Evolutionary conservation across 352 stramenopile genomes (phyloP).

Genomic region (Phytophthora pluvialis): DNA sequence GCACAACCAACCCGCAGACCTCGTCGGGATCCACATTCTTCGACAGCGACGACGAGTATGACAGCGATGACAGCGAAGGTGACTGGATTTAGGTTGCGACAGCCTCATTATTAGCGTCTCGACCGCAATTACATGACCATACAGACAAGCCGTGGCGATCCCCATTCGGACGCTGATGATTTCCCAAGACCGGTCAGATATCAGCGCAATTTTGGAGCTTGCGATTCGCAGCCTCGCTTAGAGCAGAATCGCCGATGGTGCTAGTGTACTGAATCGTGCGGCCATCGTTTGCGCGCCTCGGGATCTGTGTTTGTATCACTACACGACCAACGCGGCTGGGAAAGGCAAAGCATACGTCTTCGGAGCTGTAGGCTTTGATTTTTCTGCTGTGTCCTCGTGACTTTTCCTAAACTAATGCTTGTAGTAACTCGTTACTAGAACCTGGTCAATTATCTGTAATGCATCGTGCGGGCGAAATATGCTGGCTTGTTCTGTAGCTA

Average conservation of each 20-base stretch:
- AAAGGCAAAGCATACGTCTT: constrained; percentile 15
- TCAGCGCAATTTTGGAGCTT: constrained; percentile 24
- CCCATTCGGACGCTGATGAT: constrained; percentile 5
- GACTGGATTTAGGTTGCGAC: constrained; percentile 69
- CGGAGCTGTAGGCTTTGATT: constrained; percentile 24
- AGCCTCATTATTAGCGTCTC: neutral
- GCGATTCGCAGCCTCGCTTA: constrained; percentile 3
- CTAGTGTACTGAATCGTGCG: constrained; percentile 1
- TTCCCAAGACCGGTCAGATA: constrained; percentile 5
- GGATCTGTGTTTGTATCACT: constrained; percentile 26
- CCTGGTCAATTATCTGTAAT: too few relatives aligned
- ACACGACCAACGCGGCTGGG: constrained; percentile 13
- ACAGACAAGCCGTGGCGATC: constrained; percentile 20
- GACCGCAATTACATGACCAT: constrained; percentile 7
- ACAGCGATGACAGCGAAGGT: constrained; percentile 74
- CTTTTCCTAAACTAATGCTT: constrained; percentile 40
- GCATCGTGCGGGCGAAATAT: too few relatives aligned
- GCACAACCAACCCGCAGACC: constrained; percentile 16
- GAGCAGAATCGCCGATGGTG: neutral
- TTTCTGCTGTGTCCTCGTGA: constrained; percentile 27
- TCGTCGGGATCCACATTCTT: constrained; percentile 48
- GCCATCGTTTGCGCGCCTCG: constrained; percentile 3
- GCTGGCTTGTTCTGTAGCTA: neutral
- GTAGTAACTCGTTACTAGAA: constrained; percentile 24
- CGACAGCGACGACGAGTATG: constrained; percentile 62